Conservation (phyloP, 176 grass and related monocot species). For the Ananas comosus region DNA sequence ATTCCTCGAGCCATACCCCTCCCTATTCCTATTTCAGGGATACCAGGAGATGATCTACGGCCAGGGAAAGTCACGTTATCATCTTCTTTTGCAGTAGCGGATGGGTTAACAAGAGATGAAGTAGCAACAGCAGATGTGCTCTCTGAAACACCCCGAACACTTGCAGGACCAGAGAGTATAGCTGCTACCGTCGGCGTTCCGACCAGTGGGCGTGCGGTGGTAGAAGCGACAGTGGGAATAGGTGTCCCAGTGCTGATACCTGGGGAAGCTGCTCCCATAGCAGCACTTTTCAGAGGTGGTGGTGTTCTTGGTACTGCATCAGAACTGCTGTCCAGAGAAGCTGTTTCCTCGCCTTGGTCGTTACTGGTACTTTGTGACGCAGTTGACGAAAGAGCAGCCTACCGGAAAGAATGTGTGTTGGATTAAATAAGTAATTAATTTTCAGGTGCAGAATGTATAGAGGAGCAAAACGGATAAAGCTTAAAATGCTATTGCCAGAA, state of each 20-base stretch:
- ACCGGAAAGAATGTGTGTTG: neutral
- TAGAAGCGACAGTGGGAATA: conserved; percentile 34
- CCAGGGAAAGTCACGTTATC: conserved; percentile 58
- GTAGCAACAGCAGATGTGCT: conserved; percentile 35
- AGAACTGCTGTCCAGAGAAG: conserved; percentile 59
- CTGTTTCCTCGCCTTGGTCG: conserved; percentile 59
- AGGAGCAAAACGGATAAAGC: neutral
- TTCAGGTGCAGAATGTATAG: neutral
- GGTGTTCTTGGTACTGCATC: conserved; percentile 48
- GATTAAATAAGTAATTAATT: neutral
- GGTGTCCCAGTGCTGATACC: conserved; percentile 33
- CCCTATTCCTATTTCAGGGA: conserved; percentile 50
- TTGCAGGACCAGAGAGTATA: conserved; percentile 40
- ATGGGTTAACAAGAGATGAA: conserved; percentile 39
- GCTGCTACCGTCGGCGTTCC: conserved; percentile 30
- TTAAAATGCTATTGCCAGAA: neutral
- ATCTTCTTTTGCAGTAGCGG: conserved; percentile 62
- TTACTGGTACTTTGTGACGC: conserved; percentile 39
- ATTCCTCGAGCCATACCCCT: conserved; percentile 54
- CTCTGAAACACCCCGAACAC: conserved; percentile 47
- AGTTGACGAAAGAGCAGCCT: conserved; percentile 48
- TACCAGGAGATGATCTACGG: conserved; percentile 58
- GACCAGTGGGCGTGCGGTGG: conserved; percentile 30
- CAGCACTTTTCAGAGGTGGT: conserved; percentile 58
- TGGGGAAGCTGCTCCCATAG: conserved; percentile 28